Evolutionary conservation across 306 rosid species (phyloP).

Genomic region (Quercus engelmannii): DNA sequence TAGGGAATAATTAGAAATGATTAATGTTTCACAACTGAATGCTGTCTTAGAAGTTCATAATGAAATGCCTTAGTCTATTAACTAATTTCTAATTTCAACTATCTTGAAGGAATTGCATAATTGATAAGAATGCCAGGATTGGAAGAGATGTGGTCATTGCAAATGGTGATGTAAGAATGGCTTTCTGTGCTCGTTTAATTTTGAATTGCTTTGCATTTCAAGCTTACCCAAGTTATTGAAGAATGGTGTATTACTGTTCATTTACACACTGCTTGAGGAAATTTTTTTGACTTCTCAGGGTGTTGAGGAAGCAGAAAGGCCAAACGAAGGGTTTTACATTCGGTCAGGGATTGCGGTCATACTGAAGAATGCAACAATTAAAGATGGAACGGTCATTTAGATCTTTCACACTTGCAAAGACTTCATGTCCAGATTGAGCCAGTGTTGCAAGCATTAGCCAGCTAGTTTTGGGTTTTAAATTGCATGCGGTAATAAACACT

Average conservation of each 20-base stretch:
- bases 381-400: conserved; percentile 73
- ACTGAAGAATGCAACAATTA: conserved; percentile 75
- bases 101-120: conserved; percentile 74
- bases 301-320: conserved; percentile 80
- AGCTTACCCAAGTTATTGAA: neutral
- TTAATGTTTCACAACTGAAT: neutral
- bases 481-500: neutral
- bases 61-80: neutral
- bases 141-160: conserved; percentile 77
- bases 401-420: neutral
- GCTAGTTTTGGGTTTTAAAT: conserved; percentile 4
- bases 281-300: conserved; percentile 48
- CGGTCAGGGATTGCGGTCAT: conserved; percentile 69
- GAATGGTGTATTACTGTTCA: neutral
- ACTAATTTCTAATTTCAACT: conserved; percentile 10
- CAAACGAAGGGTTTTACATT: conserved; percentile 71
- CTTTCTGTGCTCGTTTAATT: neutral
- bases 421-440: conserved; percentile 10
- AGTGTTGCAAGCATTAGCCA: conserved; percentile 6
- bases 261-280: conserved; percentile 12
- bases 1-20: neutral
- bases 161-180: conserved; percentile 66
- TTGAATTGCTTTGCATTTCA: neutral
- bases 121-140: conserved; percentile 95
- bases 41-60: neutral